These are phyloP conservation scores for Hypholoma sublateritium DNA, from an alignment of 768 basidiomycete species.

Conservation along the genomic window DNA sequence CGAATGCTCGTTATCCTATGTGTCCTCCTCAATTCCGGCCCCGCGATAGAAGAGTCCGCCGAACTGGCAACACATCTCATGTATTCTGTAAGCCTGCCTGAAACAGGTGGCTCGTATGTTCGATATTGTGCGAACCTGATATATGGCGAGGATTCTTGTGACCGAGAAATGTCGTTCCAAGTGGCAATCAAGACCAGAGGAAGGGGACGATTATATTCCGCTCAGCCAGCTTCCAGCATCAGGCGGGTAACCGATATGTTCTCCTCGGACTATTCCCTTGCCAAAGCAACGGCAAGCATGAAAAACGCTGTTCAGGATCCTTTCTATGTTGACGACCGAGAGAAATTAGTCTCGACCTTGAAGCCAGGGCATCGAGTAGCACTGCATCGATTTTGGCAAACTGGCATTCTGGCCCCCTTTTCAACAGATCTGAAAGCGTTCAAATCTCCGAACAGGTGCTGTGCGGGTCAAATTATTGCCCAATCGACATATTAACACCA, in stretches of 20 bases:
- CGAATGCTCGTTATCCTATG: conserved; percentile 40
- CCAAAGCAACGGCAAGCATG: conserved; percentile 28
- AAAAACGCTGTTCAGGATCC: conserved; percentile 33
- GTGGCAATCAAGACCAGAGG: conserved; percentile 33
- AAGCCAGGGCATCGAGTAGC: conserved; percentile 40
- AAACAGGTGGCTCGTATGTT: conserved; percentile 33
- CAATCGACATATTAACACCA: background rate
- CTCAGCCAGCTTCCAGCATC: conserved; percentile 36
- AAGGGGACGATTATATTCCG: conserved; percentile 32
- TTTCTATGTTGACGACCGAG: conserved; percentile 38
- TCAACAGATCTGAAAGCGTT: conserved; percentile 31
- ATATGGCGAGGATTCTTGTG: conserved; percentile 29
- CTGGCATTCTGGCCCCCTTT: conserved; percentile 39
- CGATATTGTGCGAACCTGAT: conserved; percentile 33
- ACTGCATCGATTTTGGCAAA: conserved; percentile 35
- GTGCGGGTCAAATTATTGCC: background rate
- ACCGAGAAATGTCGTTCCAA: conserved; percentile 38
- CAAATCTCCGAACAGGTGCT: conserved; percentile 39
- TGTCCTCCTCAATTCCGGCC: conserved; percentile 36
- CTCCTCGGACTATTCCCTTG: conserved; percentile 27
- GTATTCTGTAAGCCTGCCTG: conserved; percentile 39
- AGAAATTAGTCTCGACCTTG: conserved; percentile 38
- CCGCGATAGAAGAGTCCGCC: conserved; percentile 39
- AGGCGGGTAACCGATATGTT: conserved; percentile 40
- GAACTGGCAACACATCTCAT: conserved; percentile 42